These are phyloP conservation scores for Termitomyces eurrhizus DNA, from an alignment of 768 basidiomycete species.

Conservation along the genomic window DNA sequence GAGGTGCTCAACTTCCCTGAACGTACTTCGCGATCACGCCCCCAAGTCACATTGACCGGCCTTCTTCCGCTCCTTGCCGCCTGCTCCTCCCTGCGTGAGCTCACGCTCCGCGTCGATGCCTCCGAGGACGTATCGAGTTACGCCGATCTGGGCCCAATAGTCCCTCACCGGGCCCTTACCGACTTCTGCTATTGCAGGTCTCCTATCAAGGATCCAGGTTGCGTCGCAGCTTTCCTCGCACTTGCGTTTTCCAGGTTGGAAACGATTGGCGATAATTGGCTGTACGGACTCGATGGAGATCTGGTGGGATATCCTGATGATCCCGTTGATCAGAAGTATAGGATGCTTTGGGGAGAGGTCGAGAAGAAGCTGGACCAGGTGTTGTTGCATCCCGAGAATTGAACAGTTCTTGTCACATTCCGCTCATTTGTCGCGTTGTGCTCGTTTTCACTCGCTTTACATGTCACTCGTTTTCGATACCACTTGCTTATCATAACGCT, in stretches of 20 bases:
- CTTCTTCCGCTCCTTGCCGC: conserved; percentile 4
- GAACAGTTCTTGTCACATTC: neutral
- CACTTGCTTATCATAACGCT: neutral
- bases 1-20: conserved; percentile 7
- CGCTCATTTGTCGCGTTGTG: no score
- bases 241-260: conserved; percentile 2
- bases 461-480: neutral
- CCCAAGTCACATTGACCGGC: conserved; percentile 3
- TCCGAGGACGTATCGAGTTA: conserved; percentile 9
- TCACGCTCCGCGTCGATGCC: conserved; percentile 11
- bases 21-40: conserved; percentile 1
- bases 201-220: conserved; percentile 2
- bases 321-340: conserved; percentile 7
- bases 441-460: neutral
- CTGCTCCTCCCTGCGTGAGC: conserved; percentile 4
- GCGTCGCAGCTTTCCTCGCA: conserved; percentile 3
- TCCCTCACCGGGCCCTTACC: conserved; percentile 5
- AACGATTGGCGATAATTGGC: conserved; percentile 6
- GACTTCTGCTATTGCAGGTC: conserved; percentile 11
- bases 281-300: conserved; percentile 3
- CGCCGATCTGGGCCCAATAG: conserved; percentile 4
- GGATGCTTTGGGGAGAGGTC: conserved; percentile 3
- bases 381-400: conserved; percentile 2
- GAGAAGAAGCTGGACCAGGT: conserved; percentile 7
- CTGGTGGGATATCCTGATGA: conserved; percentile 7